Conservation (phyloP, 2,329 filamentous ascomycete species). For the Monosporascus sp. region DNA sequence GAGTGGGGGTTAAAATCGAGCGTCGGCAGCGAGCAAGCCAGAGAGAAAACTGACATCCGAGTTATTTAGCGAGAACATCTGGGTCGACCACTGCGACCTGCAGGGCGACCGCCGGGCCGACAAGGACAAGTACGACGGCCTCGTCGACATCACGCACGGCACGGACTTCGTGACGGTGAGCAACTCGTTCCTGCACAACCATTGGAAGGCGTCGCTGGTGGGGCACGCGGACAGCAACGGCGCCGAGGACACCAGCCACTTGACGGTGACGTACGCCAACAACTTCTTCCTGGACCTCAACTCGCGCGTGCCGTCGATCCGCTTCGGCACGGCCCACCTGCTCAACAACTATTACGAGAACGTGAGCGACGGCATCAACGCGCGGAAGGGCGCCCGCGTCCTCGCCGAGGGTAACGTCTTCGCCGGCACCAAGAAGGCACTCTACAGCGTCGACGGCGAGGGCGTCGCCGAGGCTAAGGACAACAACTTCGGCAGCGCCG, state of each 20-base stretch:
- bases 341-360: slow-evolving; percentile 36
- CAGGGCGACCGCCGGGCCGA: slow-evolving; percentile 52
- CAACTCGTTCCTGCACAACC: slow-evolving; percentile 40
- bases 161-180: slow-evolving; percentile 54
- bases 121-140: slow-evolving; percentile 68
- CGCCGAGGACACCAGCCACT: slow-evolving; percentile 60
- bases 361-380: slow-evolving; percentile 41
- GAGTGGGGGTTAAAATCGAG: too few species aligned
- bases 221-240: slow-evolving; percentile 52
- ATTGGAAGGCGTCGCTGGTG: slow-evolving; percentile 37
- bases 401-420: slow-evolving; percentile 43
- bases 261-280: slow-evolving; percentile 58
- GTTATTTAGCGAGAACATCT: slow-evolving; percentile 43
- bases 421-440: slow-evolving; percentile 16
- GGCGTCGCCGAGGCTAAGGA: too few species aligned
- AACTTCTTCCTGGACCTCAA: slow-evolving; percentile 67
- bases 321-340: slow-evolving; percentile 51
- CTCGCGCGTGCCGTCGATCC: slow-evolving; percentile 48
- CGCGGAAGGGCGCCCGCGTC: slow-evolving; percentile 41
- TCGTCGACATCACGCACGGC: slow-evolving; percentile 59
- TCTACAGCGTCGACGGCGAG: slow-evolving; percentile 7
- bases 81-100: slow-evolving; percentile 65
- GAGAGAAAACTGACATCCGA: too few species aligned
- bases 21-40: too few species aligned
- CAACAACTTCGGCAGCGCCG: too few species aligned